Evolutionary conservation across 1,139 yeast genomes (phyloP), one percentile per base, ranked within the genome.

Genomic region (Suhomyces bribrorum): DNA sequence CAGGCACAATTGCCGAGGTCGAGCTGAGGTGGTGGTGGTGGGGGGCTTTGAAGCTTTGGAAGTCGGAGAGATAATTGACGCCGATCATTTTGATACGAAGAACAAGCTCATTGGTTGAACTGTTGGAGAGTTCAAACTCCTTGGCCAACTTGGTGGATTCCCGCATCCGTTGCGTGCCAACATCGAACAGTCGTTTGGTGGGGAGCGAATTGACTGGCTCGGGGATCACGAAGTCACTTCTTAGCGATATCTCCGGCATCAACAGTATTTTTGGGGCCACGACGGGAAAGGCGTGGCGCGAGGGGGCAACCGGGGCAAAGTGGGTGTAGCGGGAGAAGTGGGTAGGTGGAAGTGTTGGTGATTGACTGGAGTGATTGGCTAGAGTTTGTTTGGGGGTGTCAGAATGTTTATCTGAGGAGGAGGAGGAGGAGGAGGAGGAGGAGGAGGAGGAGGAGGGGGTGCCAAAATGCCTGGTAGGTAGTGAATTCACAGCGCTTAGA

Each of bases 21-120:
- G 34, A 31, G 26, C n/a, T n/a, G n/a, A n/a, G n/a, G n/a, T n/a
- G n/a, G n/a, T n/a, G n/a, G n/a, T n/a, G n/a, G n/a, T n/a, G n/a
- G n/a, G 39, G 39, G 6, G 22, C 25, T 31, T 42, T 48, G 30
- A 54, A 45, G 7, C 55, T 50, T 28, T 47, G 47, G 38, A 62
- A 62, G 36, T 62, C 68, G 8, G 46, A 46, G 20, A 47, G 46
- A 41, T 49, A 62, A 36, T 61, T 58, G 18, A 66, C 42, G 2
- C 66, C 71, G 1, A 63, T 51, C 40, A 66, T 45, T 38, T 63
- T 64, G n/a, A 66, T 53, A 32, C 58, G 60, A 17, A 66, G 46
- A n/a, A 61, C 40, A 7, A 60, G 48, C 36, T 61, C 67, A 28
- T 59, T 53, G 26, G 46, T 48, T 18, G 43, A 32, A 16, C 36